These are phyloP conservation scores for Myriosclerotinia scirpicola DNA, from an alignment of 2,329 filamentous ascomycete genomes.

Conservation along the genomic window DNA sequence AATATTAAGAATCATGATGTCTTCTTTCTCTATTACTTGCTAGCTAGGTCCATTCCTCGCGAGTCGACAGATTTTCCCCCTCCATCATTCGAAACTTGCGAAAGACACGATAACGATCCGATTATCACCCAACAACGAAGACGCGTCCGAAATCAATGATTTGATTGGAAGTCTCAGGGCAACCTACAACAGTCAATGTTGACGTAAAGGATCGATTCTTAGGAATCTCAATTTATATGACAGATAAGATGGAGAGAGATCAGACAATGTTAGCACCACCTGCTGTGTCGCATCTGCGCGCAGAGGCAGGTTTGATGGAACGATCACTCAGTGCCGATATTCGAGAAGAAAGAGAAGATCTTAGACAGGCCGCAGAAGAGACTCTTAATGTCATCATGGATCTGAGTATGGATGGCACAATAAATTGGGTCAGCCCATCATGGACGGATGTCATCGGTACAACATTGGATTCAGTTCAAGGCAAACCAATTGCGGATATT, in stretches of 20 bases:
- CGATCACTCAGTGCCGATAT: constrained; percentile 82
- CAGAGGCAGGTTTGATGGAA: constrained; percentile 50
- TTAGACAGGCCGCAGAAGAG: constrained; percentile 93
- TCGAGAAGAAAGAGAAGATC: constrained; percentile 86
- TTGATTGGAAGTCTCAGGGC: background rate
- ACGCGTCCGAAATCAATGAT: constrained; percentile 19
- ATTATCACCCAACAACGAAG: constrained; percentile 2
- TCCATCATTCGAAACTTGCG: constrained; percentile 19
- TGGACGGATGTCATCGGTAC: constrained; percentile 94
- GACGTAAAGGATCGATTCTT: constrained; percentile 20
- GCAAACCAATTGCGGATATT: constrained; percentile 75
- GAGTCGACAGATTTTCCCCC: constrained; percentile 7
- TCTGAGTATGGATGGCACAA: constrained; percentile 81
- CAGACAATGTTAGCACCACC: constrained; percentile 39
- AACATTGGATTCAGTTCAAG: constrained; percentile 67
- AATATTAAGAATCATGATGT: constrained; percentile 23
- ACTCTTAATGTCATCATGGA: constrained; percentile 96
- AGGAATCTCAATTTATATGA: constrained; percentile 20
- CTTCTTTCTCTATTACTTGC: constrained; percentile 16
- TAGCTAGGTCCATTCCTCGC: constrained; percentile 19
- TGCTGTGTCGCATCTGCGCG: constrained; percentile 37
- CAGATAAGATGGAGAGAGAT: constrained; percentile 29
- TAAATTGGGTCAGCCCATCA: constrained; percentile 95
- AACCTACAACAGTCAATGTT: constrained; percentile 23
- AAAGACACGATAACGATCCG: constrained; percentile 15